A percentile compares a stretch with the other conserved stretches of the same genome.
Evolutionary conservation across 768 basidiomycete genomes (phyloP).

Genomic region (Naganishia vaughanmartiniae): DNA sequence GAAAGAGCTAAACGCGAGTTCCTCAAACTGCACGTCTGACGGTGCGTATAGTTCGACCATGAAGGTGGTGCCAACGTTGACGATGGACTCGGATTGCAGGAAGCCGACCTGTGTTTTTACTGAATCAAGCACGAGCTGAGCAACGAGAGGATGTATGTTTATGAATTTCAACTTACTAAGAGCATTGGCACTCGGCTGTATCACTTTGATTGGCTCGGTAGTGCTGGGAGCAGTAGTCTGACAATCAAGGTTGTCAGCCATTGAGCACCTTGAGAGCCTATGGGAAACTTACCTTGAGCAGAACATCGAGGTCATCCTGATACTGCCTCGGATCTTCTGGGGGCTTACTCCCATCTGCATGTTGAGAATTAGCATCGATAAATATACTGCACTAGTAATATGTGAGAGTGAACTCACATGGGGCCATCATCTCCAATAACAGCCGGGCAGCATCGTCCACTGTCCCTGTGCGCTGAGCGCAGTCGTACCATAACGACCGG

Average conservation of each 20-base stretch:
- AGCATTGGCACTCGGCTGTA: constrained; percentile 52
- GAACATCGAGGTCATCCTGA: constrained; percentile 69
- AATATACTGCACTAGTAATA: neutral
- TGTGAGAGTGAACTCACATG: constrained; percentile 58
- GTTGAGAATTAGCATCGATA: constrained; percentile 10
- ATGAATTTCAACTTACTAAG: constrained; percentile 29
- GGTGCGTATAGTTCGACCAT: constrained; percentile 13
- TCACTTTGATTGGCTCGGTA: constrained; percentile 61
- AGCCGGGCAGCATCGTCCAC: constrained; percentile 71
- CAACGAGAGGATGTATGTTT: neutral
- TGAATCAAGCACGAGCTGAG: neutral
- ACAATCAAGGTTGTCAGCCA: neutral
- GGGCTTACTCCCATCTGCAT: constrained; percentile 26
- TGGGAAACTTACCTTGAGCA: constrained; percentile 62
- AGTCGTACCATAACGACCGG: constrained; percentile 75
- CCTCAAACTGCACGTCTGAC: constrained; percentile 37
- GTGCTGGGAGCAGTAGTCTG: constrained; percentile 71
- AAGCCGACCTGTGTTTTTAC: constrained; percentile 13
- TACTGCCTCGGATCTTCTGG: constrained; percentile 50
- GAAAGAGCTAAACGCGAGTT: constrained; percentile 62
- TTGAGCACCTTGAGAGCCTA: neutral
- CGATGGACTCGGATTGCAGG: constrained; percentile 3
- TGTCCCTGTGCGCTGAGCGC: constrained; percentile 73
- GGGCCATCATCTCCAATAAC: constrained; percentile 77
- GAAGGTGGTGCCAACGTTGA: constrained; percentile 6